phyloP scores from a whole-genome alignment of 2,329 filamentous ascomycete genomes.

The Xylaria sp. region DNA sequence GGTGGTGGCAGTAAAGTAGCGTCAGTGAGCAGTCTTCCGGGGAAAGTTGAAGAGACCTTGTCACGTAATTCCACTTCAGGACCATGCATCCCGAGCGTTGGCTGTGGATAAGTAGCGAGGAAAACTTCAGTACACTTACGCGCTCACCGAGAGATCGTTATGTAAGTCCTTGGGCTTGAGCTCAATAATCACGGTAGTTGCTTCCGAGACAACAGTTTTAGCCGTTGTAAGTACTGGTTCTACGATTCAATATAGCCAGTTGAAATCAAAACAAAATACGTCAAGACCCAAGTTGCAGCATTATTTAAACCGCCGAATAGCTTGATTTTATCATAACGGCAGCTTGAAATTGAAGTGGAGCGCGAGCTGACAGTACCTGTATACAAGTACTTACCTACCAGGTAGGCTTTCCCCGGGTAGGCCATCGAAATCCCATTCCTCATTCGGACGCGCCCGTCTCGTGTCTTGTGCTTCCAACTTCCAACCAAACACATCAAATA shows the following conservation, averaged over 20 bases:
- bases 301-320: neutral
- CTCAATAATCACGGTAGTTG: no score
- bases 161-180: conserved; percentile 61
- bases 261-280: no score
- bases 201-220: no score
- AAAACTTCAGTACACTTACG: conserved; percentile 59
- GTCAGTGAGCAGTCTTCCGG: conserved; percentile 73
- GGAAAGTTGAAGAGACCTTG: conserved; percentile 75
- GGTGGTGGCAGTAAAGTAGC: conserved; percentile 79
- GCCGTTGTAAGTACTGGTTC: no score
- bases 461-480: conserved; percentile 12
- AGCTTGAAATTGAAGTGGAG: neutral
- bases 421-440: neutral
- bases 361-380: neutral
- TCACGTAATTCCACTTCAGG: neutral
- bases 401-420: conserved; percentile 6
- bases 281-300: neutral
- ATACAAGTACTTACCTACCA: neutral
- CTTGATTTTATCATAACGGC: neutral
- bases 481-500: neutral
- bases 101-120: no score
- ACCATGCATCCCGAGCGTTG: neutral
- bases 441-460: conserved; percentile 28
- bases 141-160: conserved; percentile 56
- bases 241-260: no score